phyloP scores from a whole-genome alignment of 257 asterid genomes.

The Linderniella brevidens region DNA sequence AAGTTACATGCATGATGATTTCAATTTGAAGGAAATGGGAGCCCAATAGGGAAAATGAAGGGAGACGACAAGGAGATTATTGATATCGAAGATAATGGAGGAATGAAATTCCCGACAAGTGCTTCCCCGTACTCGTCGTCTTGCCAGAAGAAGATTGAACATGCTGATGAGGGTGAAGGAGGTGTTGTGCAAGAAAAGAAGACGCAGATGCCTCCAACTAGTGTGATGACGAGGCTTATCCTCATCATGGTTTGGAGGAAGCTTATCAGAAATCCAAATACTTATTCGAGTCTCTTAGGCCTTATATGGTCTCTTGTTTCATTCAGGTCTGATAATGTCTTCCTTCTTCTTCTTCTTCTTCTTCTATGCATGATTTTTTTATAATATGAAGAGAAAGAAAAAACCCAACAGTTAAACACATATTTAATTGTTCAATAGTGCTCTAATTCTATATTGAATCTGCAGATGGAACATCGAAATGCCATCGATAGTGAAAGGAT shows the following conservation, averaged over 20 bases:
- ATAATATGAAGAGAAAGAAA: no score
- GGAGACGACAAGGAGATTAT: slow-evolving; percentile 40
- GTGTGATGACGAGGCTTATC: slow-evolving; percentile 88
- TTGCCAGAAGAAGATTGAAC: slow-evolving; percentile 35
- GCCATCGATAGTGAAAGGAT: slow-evolving; percentile 75
- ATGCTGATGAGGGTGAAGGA: no score
- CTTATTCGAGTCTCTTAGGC: slow-evolving; percentile 75
- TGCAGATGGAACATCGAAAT: slow-evolving; percentile 77
- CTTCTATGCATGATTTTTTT: no score
- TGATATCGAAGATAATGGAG: slow-evolving; percentile 31
- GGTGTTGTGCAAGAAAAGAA: slow-evolving; percentile 20
- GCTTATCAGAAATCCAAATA: slow-evolving; percentile 85
- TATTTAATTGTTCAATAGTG: no score
- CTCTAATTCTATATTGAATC: background rate
- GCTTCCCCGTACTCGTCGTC: slow-evolving; percentile 48
- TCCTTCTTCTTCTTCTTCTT: background rate
- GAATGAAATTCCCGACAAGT: slow-evolving; percentile 20
- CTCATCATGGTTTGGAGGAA: slow-evolving; percentile 95
- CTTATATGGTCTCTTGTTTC: slow-evolving; percentile 80
- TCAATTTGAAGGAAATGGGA: slow-evolving; percentile 12
- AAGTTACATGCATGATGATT: background rate
- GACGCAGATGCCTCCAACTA: slow-evolving; percentile 86
- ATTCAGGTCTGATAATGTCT: slow-evolving; percentile 44
- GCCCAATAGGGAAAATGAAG: slow-evolving; percentile 27
- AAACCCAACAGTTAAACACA: no score